Conservation (phyloP, 2,329 filamentous ascomycete species). For the Cytospora schulzeri region DNA sequence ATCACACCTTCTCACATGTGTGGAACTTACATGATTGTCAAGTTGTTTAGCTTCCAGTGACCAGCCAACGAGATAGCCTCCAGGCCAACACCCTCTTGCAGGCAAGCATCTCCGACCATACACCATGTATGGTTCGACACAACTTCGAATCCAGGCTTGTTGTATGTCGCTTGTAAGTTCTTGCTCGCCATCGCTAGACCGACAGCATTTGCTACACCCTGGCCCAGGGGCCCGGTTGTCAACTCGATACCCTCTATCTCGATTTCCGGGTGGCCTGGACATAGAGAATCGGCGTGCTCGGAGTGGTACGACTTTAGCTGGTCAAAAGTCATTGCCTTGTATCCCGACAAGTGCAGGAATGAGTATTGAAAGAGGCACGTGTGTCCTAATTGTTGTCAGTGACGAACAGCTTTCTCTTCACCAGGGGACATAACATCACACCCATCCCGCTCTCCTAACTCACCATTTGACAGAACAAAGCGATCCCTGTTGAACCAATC, state of each 20-base stretch:
- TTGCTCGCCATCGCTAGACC: constrained; percentile 58
- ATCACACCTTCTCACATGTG: neutral
- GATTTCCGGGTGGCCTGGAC: constrained; percentile 57
- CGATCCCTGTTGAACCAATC: constrained; percentile 61
- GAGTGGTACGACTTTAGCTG: constrained; percentile 56
- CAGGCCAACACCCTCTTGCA: constrained; percentile 57
- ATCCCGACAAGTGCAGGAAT: constrained; percentile 53
- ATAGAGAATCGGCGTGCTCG: constrained; percentile 43
- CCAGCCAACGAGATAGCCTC: constrained; percentile 58
- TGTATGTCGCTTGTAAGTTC: constrained; percentile 53
- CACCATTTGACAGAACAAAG: constrained; percentile 60
- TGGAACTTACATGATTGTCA: constrained; percentile 45
- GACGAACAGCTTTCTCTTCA: neutral
- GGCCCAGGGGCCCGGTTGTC: constrained; percentile 58
- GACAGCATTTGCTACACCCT: constrained; percentile 59
- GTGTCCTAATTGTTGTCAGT: constrained; percentile 38
- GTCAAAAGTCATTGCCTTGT: constrained; percentile 53
- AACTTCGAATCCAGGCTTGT: constrained; percentile 49
- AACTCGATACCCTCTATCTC: constrained; percentile 58
- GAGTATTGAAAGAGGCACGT: constrained; percentile 53
- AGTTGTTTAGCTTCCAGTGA: constrained; percentile 53
- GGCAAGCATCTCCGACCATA: constrained; percentile 57
- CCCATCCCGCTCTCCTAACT: constrained; percentile 1
- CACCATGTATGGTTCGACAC: constrained; percentile 55
- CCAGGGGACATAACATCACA: too few relatives aligned